Evolutionary conservation across 2,329 filamentous ascomycete genomes (phyloP).

Genomic region (Fusarium sp.): DNA sequence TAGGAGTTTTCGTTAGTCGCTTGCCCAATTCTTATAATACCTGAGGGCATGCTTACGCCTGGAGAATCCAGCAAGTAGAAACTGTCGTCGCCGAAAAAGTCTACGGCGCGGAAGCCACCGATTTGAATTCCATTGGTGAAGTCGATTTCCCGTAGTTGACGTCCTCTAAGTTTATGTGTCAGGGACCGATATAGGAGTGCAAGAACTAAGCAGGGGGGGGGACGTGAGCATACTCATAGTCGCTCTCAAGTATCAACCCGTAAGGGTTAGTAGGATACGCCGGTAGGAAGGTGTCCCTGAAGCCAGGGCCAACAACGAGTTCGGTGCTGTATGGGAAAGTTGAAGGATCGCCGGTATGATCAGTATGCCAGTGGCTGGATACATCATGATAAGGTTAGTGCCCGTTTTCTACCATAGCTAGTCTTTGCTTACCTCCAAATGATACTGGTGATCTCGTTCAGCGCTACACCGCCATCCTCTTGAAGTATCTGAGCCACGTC

Average conservation of each 20-base stretch:
- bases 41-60: background rate
- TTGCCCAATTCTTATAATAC: background rate
- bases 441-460: background rate
- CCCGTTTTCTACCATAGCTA: background rate
- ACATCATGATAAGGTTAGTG: background rate
- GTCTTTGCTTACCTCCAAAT: background rate
- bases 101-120: background rate
- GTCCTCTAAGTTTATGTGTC: background rate
- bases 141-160: background rate
- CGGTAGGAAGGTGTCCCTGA: background rate
- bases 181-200: background rate
- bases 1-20: background rate
- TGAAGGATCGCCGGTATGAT: slow-evolving; percentile 1
- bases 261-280: background rate
- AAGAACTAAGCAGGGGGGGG: background rate
- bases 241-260: background rate
- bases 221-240: background rate
- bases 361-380: slow-evolving; percentile 1
- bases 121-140: background rate
- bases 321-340: background rate
- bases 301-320: slow-evolving; percentile 3
- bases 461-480: background rate
- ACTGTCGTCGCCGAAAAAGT: slow-evolving; percentile 2
- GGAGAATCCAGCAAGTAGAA: slow-evolving; percentile 11
- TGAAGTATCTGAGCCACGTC: background rate